Conservation (phyloP, 371 early-diverging fungal genomes). For the Entomophthora muscae region DNA sequence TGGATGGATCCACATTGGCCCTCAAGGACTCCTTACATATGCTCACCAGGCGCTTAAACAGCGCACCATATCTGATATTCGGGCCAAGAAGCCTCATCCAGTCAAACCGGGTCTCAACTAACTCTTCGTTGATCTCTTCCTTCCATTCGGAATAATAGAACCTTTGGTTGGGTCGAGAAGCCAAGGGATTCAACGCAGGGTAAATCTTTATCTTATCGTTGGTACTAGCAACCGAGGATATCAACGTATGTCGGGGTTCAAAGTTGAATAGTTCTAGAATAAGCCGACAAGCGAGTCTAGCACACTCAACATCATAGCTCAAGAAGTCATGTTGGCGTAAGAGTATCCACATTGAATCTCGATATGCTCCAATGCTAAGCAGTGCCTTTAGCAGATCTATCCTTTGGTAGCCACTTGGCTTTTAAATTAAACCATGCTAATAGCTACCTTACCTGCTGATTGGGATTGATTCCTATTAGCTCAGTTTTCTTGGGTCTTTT, state of each 20-base stretch:
- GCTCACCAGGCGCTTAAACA: background rate
- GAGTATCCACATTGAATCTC: background rate
- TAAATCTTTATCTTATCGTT: too few relatives aligned
- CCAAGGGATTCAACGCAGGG: background rate
- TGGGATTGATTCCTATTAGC: background rate
- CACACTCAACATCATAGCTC: background rate
- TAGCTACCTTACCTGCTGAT: background rate
- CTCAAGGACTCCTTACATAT: background rate
- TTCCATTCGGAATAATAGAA: conserved; percentile 1
- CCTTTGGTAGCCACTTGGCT: background rate
- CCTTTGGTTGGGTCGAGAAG: background rate
- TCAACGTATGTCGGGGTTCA: background rate
- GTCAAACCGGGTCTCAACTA: background rate
- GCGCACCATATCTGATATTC: background rate
- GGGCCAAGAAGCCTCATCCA: background rate
- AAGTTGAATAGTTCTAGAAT: background rate
- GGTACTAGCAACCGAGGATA: background rate
- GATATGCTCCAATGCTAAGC: background rate
- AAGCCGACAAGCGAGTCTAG: background rate
- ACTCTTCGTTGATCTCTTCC: background rate
- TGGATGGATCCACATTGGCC: background rate
- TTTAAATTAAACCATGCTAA: too few relatives aligned
- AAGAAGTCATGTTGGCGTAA: background rate
- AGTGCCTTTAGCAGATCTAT: background rate
- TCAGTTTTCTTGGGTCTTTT: background rate